Conservation (phyloP, 176 grass and related monocot species). For the Zoysia pacifica region DNA sequence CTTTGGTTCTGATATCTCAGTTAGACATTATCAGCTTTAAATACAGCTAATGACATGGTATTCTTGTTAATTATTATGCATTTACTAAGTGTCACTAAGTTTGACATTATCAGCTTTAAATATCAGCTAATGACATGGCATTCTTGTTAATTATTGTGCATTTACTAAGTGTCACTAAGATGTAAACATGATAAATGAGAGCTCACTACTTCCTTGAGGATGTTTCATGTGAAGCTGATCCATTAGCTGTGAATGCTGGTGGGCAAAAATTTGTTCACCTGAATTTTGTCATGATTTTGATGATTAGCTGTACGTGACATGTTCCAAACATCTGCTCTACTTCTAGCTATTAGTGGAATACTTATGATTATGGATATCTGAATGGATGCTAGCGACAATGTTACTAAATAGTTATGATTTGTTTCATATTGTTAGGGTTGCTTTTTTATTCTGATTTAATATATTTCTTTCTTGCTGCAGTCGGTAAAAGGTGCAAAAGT, state of each 20-base stretch:
- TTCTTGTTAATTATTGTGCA: not conserved
- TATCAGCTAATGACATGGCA: not conserved
- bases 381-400: not conserved
- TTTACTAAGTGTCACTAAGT: constrained; percentile 12
- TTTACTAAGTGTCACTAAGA: constrained; percentile 13
- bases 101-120: not conserved
- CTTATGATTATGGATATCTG: not conserved
- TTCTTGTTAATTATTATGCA: not conserved
- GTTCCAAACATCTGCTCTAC: constrained; percentile 25
- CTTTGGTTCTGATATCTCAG: not conserved
- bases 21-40: constrained; percentile 15
- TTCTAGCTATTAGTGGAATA: constrained; percentile 21
- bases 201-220: constrained; percentile 4
- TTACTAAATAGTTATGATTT: not conserved
- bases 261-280: not conserved
- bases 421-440: not conserved
- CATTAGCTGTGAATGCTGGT: constrained; percentile 4
- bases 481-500: constrained; percentile 85
- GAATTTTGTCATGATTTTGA: not conserved
- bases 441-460: constrained; percentile 13
- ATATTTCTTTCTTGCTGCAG: constrained; percentile 51
- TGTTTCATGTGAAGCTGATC: not conserved
- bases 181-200: constrained; percentile 8
- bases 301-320: not conserved
- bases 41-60: not conserved